Evolutionary conservation across 768 basidiomycete species (phyloP), one percentile per base, ranked within the genome.

Genomic region (Kwoniella sp.): DNA sequence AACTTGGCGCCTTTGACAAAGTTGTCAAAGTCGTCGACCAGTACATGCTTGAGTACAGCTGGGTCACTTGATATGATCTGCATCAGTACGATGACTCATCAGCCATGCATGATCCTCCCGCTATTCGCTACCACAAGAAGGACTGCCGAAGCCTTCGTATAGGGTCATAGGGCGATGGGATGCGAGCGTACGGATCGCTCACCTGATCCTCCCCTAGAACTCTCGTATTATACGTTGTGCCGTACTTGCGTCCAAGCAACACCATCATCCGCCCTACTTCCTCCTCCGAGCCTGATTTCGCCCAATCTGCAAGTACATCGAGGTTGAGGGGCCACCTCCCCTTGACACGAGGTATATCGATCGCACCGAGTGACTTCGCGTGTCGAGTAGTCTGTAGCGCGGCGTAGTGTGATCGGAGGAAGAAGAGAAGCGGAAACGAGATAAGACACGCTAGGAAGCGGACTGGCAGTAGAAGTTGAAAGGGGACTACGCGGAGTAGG

Each of bases 161-260:
- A n/a, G n/a, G n/a, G n/a, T n/a, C n/a, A n/a, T n/a, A n/a, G n/a
- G 5, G 34, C 34, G 34, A 37, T 37, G 34, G 4, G 30, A 1
- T 37, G 34, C 34, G 34, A 37, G 13, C 7, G 7, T 5, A 37
- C 7, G 34, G 34, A 37, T 23, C 41, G 66, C 75, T 34, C 38
- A 77, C 78, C 65, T 73, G 73, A 65, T 78, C 73, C 57, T 79
- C 78, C 1, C 76, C 76, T 4, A 79, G 60, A 11, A 75, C 73
- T 23, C 75, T 55, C 1, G 78, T 79, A 60, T 79, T 79, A 54
- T 73, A 75, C 17, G 74, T 79, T 20, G 38, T 45, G 1, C 74
- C 74, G 59, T 72, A 70, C 41, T 59, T 55, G 48, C 73, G 59
- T 3, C 61, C 65, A 15, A 73, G 60, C 0, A 72, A 31, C 8